Percentiles rank a stretch among this genome's conserved stretches.
Evolutionary conservation across 2,329 filamentous ascomycete species (phyloP).

Genomic region (Trichoderma citrinoviride): DNA sequence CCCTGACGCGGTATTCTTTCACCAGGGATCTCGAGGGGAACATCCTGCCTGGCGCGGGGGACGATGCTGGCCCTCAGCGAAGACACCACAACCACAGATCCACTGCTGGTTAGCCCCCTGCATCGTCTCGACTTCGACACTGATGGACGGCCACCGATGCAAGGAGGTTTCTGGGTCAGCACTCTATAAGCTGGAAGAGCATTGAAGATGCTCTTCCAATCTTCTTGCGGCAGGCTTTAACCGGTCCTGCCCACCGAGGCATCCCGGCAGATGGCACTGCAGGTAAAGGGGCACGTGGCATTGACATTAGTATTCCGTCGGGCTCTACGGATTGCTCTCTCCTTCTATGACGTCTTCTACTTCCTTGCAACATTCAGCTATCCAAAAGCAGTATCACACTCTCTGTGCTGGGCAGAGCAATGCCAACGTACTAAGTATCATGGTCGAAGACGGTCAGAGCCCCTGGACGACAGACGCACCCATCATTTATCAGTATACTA

Average conservation of each 20-base stretch:
- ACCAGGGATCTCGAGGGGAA: not conserved
- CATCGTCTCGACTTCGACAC: not conserved
- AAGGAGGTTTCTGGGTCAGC: not conserved
- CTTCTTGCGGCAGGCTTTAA: not conserved
- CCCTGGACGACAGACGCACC: not conserved
- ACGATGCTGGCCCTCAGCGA: not conserved
- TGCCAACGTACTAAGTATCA: not conserved
- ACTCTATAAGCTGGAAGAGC: not conserved
- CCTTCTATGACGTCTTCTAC: not conserved
- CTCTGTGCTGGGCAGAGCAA: not conserved
- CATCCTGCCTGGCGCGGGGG: not conserved
- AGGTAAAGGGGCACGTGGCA: conserved; percentile 1
- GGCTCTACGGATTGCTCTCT: not conserved
- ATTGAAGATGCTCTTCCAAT: not conserved
- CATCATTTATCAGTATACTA: not conserved
- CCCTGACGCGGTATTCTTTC: not conserved
- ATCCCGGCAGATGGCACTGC: not conserved
- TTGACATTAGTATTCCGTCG: not conserved
- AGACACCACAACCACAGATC: not conserved
- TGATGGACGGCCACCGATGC: not conserved
- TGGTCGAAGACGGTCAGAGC: not conserved
- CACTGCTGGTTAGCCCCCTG: not conserved
- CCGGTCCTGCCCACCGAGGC: not conserved
- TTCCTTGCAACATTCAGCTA: not conserved
- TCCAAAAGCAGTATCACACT: not conserved